Conservation (phyloP, 1,284 basidiomycete genomes). For the Moniliella sp. region DNA sequence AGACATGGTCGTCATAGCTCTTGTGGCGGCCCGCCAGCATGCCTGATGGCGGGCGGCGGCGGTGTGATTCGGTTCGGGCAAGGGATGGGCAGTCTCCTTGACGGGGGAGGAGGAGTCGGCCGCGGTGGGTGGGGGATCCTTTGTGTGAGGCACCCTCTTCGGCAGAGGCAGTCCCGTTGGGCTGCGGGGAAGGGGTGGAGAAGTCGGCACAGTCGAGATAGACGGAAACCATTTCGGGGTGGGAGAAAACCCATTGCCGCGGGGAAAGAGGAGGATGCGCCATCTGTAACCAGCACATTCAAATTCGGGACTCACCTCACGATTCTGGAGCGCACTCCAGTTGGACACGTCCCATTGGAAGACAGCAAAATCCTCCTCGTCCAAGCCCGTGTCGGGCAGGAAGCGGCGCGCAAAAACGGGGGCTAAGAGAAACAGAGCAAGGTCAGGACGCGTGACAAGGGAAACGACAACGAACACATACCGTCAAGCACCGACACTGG, state of each 20-base stretch:
- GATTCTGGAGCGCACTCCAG: conserved; percentile 47
- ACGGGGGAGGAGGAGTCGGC: too few species aligned
- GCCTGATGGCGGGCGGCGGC: too few species aligned
- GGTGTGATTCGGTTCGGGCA: too few species aligned
- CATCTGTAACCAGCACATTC: conserved; percentile 94
- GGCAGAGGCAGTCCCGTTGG: too few species aligned
- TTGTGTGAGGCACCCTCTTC: too few species aligned
- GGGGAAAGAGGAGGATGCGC: conserved; percentile 93
- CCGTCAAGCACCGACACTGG: too few species aligned
- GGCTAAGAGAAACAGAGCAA: too few species aligned
- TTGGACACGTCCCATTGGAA: conserved; percentile 27
- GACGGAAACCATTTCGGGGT: conserved; percentile 95
- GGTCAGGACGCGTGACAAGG: too few species aligned
- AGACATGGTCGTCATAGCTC: conserved; percentile 98
- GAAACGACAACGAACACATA: too few species aligned
- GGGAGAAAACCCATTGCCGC: conserved; percentile 94
- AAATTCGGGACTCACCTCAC: conserved; percentile 79
- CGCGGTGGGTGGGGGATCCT: conserved; percentile 82
- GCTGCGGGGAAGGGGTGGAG: too few species aligned
- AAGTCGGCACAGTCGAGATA: conserved; percentile 98
- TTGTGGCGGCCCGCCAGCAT: too few species aligned
- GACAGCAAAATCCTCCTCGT: conserved; percentile 27
- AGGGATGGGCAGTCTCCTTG: too few species aligned
- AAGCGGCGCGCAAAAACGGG: conserved; percentile 22
- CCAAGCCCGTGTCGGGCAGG: conserved; percentile 31